A percentile compares a stretch with the other conserved stretches of the same genome.
These are phyloP conservation scores for Colletotrichum sp. DNA, from an alignment of 2,329 filamentous ascomycete species.

Conservation along the genomic window DNA sequence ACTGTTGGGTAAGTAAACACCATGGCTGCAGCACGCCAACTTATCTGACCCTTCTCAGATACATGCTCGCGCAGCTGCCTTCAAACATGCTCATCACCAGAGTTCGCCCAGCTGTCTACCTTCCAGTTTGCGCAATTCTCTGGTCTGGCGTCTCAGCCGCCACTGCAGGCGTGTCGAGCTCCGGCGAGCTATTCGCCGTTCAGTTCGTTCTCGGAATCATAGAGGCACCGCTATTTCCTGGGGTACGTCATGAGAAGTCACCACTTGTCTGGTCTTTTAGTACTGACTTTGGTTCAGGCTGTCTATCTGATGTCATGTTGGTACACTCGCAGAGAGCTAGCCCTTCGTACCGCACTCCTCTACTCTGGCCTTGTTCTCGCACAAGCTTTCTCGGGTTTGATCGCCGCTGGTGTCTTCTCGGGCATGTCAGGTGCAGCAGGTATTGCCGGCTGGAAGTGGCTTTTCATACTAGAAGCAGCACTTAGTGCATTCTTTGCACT, in stretches of 20 bases:
- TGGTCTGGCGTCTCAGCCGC: conserved; percentile 21
- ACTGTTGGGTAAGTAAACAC: conserved; percentile 23
- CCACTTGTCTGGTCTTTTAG: too few species aligned
- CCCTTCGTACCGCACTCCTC: conserved; percentile 46
- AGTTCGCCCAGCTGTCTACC: conserved; percentile 57
- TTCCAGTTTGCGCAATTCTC: conserved; percentile 29
- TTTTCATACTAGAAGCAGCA: conserved; percentile 35
- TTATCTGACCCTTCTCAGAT: conserved; percentile 38
- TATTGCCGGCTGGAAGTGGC: conserved; percentile 34
- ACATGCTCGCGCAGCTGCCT: conserved; percentile 66
- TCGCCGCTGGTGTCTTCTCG: conserved; percentile 45
- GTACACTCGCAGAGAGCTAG: conserved; percentile 57
- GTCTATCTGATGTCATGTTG: conserved; percentile 53
- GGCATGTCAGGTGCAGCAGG: conserved; percentile 29
- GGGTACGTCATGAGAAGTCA: background rate
- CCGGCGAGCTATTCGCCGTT: conserved; percentile 12
- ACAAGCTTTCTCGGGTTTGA: conserved; percentile 47
- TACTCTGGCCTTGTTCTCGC: conserved; percentile 44
- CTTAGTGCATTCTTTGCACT: conserved; percentile 33
- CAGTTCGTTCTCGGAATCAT: conserved; percentile 23
- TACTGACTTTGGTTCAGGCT: conserved; percentile 3
- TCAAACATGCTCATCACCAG: conserved; percentile 63
- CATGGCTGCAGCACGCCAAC: background rate
- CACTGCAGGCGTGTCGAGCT: background rate
- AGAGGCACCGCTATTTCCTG: conserved; percentile 23